Percentiles rank a stretch among this genome's conserved stretches.
phyloP scores from a whole-genome alignment of 306 rosid genomes.

The Parietaria judaica region DNA sequence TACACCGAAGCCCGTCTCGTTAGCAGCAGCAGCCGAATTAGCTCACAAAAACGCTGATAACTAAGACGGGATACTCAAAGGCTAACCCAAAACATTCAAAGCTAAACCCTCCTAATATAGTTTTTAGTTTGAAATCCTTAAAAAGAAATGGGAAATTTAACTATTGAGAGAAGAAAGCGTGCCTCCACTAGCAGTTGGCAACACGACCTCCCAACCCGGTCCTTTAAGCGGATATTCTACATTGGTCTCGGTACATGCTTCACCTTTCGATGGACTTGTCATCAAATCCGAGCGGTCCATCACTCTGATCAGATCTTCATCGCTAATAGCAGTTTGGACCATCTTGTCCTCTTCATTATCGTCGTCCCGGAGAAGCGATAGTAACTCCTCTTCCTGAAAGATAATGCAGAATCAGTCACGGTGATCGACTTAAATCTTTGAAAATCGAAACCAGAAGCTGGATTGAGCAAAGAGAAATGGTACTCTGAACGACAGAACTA shows the following conservation, averaged over 20 bases:
- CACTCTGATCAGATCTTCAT: constrained; percentile 60
- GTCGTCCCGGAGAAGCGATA: constrained; percentile 60
- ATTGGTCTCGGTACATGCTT: constrained; percentile 7
- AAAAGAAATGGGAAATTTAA: constrained; percentile 15
- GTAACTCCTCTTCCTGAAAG: constrained; percentile 57
- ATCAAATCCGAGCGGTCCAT: constrained; percentile 80
- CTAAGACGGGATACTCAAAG: constrained; percentile 2
- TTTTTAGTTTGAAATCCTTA: neutral
- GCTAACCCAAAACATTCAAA: neutral
- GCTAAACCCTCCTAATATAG: constrained; percentile 2
- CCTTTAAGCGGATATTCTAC: constrained; percentile 46
- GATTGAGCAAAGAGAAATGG: too few species aligned
- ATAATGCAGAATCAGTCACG: neutral
- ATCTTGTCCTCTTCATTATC: constrained; percentile 76
- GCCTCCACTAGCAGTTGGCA: constrained; percentile 61
- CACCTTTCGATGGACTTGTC: constrained; percentile 1
- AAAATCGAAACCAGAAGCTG: too few species aligned
- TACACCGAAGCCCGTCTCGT: neutral
- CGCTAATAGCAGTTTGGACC: constrained; percentile 62
- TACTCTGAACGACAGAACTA: too few species aligned
- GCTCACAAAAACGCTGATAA: constrained; percentile 5
- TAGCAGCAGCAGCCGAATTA: constrained; percentile 1
- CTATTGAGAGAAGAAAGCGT: constrained; percentile 83
- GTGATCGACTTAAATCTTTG: too few species aligned
- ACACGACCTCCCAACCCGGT: constrained; percentile 99